These are phyloP conservation scores for Collariella sp. DNA, from an alignment of 495 filamentous ascomycete species.

Conservation along the genomic window DNA sequence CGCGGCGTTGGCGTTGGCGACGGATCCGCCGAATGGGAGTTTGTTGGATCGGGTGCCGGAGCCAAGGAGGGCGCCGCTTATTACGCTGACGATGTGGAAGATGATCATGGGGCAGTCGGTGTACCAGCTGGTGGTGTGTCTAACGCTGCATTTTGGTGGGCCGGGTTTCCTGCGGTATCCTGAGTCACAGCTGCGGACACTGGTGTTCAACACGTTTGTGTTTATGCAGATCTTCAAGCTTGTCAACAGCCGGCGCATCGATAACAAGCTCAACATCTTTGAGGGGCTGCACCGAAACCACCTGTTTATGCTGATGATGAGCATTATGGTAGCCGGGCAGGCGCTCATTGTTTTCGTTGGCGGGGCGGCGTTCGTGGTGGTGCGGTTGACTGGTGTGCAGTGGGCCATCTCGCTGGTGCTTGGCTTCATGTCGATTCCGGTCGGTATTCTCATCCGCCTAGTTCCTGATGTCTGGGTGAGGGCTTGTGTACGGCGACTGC, in stretches of 20 bases:
- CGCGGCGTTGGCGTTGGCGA: conserved; percentile 72
- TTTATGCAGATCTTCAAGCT: conserved; percentile 86
- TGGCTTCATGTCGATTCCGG: conserved; percentile 12
- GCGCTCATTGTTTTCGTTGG: conserved; percentile 69
- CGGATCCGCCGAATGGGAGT: conserved; percentile 65
- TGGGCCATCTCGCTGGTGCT: conserved; percentile 43
- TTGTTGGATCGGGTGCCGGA: conserved; percentile 69
- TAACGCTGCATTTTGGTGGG: conserved; percentile 66
- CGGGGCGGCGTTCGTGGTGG: conserved; percentile 57
- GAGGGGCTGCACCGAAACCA: conserved; percentile 67
- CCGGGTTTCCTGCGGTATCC: conserved; percentile 42
- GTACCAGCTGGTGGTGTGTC: conserved; percentile 66
- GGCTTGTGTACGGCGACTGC: not conserved
- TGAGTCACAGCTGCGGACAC: conserved; percentile 40
- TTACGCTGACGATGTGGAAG: conserved; percentile 81
- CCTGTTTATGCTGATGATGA: conserved; percentile 72
- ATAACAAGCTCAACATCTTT: conserved; percentile 83
- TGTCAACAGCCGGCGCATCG: conserved; percentile 50
- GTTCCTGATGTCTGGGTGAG: conserved; percentile 6
- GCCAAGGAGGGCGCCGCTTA: conserved; percentile 58
- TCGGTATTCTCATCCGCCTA: conserved; percentile 12
- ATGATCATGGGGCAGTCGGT: conserved; percentile 80
- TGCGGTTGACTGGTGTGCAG: conserved; percentile 44
- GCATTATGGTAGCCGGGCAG: conserved; percentile 75
- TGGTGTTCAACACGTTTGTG: conserved; percentile 84